Base-by-base conservation (phyloP, 768 basidiomycete genomes). In the Pleurotus djamor region DNA sequence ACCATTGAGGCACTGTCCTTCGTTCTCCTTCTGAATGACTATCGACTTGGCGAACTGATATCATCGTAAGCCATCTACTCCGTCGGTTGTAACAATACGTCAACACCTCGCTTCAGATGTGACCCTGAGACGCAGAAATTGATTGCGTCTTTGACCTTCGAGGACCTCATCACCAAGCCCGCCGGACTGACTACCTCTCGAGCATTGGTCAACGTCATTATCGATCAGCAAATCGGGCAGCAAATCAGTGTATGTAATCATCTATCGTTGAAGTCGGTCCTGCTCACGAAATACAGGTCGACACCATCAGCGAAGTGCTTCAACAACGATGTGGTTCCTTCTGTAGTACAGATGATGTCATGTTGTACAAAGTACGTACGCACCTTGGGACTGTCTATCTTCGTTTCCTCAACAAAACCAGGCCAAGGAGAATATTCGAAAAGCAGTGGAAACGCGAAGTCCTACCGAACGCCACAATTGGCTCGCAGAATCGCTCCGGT, bases 291-390 rank as follows among this genome's bases (percentile, higher is more conserved):
- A 28, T 28, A 28, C 21, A 96, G 95, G 92, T 99, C 63, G 97
- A 99, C 72, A 92, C 94, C 5, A 92, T 99, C 71, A 96, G 94
- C 69, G 95, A 98, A 66, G 87, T 95, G 45, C 75, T 99, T 41
- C 96, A 98, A 68, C 88, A 92, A 66, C 83, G 94, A 69, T 99
- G 97, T 65, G 96, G 96, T 2, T 93, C 95, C 12, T 98, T 98
- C 82, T 98, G 95, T 72, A 96, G 96, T 65, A 89, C 96, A 2
- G 97, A 98, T 68, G 97, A 99, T 74, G 97, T 99, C 47, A 92
- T 97, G 83, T 73, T 97, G 33, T 98, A 98, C 78, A 99, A 99
- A 80, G 94, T 87, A 65, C 59, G 74, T 61, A 10, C 37, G 58
- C 47, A 57, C 43, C 58, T 55, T 10, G n/a, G 16, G 44, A 14